These are phyloP conservation scores for Penicillium hesseltinei DNA, from an alignment of 2,329 filamentous ascomycete genomes.

Conservation along the genomic window DNA sequence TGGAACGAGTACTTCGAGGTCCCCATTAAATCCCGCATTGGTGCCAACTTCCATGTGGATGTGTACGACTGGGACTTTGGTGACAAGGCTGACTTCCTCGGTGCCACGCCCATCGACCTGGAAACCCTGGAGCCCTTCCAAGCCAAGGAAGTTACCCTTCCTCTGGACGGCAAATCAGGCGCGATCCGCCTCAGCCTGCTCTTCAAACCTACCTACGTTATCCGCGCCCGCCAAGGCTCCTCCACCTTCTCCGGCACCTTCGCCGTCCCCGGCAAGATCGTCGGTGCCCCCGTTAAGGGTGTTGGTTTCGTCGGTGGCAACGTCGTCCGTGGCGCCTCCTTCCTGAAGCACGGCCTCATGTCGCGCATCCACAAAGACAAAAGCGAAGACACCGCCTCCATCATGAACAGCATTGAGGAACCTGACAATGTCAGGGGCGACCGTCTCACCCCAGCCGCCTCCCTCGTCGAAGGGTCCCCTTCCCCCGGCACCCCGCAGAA, in stretches of 20 bases:
- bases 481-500: constrained; percentile 28
- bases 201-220: constrained; percentile 91
- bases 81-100: constrained; percentile 89
- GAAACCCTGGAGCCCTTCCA: constrained; percentile 81
- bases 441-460: constrained; percentile 20
- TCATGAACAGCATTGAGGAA: constrained; percentile 25
- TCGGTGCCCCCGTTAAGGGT: constrained; percentile 94
- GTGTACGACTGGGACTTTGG: constrained; percentile 97
- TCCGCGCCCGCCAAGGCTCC: constrained; percentile 80
- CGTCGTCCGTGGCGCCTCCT: constrained; percentile 85
- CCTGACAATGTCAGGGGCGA: constrained; percentile 15
- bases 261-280: constrained; percentile 79
- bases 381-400: constrained; percentile 37
- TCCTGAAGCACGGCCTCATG: constrained; percentile 81
- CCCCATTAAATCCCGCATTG: constrained; percentile 77
- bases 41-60: constrained; percentile 75
- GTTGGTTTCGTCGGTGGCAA: constrained; percentile 77
- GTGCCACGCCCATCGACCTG: constrained; percentile 71
- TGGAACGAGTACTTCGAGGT: constrained; percentile 98
- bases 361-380: constrained; percentile 53
- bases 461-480: constrained; percentile 30
- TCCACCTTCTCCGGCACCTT: constrained; percentile 93
- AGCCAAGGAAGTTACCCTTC: constrained; percentile 69
- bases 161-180: constrained; percentile 86
- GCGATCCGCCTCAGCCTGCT: constrained; percentile 77